These are phyloP conservation scores for Podaxis sp. DNA, from an alignment of 768 basidiomycete genomes.

Conservation along the genomic window DNA sequence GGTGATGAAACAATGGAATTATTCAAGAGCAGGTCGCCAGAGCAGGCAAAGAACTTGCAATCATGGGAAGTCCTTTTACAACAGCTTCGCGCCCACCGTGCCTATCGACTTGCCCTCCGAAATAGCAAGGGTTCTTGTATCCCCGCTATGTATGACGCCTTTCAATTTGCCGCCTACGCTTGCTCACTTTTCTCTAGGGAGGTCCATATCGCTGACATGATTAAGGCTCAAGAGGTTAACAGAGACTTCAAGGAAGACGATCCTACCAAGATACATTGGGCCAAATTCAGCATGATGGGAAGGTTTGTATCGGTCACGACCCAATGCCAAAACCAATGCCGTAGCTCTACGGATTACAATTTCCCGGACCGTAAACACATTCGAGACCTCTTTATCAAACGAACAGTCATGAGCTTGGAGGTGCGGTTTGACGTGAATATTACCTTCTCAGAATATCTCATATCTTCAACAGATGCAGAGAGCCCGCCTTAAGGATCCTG, in stretches of 20 bases:
- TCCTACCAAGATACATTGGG: constrained; percentile 84
- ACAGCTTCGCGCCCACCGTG: constrained; percentile 76
- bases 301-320: constrained; percentile 76
- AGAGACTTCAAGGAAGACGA: constrained; percentile 66
- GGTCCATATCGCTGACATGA: constrained; percentile 87
- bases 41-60: constrained; percentile 71
- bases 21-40: constrained; percentile 65
- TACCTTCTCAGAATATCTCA: neutral
- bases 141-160: constrained; percentile 67
- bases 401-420: constrained; percentile 67
- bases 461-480: constrained; percentile 55
- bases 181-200: constrained; percentile 54
- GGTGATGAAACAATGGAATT: constrained; percentile 76
- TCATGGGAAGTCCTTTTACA: constrained; percentile 86
- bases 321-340: constrained; percentile 77
- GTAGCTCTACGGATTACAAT: constrained; percentile 54
- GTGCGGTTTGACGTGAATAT: constrained; percentile 30
- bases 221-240: constrained; percentile 85
- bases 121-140: constrained; percentile 87
- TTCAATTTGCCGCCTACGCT: neutral
- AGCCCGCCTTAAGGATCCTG: constrained; percentile 53
- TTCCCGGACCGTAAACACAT: constrained; percentile 58
- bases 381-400: constrained; percentile 50
- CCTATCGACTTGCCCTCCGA: constrained; percentile 87
- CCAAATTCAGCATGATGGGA: constrained; percentile 92